Evolutionary conservation across 1,284 basidiomycete species (phyloP).

Genomic region (Irpex sp.): DNA sequence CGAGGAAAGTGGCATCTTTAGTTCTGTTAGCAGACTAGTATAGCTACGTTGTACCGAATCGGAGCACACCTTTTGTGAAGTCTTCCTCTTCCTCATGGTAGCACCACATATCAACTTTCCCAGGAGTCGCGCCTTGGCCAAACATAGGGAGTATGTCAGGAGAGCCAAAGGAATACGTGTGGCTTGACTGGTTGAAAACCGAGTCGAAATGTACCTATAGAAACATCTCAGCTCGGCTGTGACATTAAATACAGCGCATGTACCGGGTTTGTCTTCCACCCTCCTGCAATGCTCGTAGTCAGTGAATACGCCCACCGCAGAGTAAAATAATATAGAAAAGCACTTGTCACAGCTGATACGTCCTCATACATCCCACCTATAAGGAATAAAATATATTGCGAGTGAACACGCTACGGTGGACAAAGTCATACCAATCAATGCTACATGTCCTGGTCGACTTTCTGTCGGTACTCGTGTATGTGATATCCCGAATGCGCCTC

Average conservation of each 20-base stretch:
- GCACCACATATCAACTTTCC: conserved; percentile 73
- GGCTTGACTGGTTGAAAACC: conserved; percentile 80
- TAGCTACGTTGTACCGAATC: neutral
- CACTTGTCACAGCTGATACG: conserved; percentile 86
- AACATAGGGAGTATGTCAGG: conserved; percentile 94
- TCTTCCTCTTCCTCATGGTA: conserved; percentile 82
- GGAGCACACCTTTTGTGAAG: conserved; percentile 68
- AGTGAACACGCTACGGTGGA: neutral
- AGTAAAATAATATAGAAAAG: conserved; percentile 13
- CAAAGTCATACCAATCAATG: conserved; percentile 66
- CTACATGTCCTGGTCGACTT: conserved; percentile 86
- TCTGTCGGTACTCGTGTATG: conserved; percentile 90
- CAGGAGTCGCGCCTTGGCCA: conserved; percentile 65
- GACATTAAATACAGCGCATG: neutral
- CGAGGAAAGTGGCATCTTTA: conserved; percentile 74
- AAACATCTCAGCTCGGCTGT: neutral
- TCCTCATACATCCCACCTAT: conserved; percentile 90
- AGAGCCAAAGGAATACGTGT: conserved; percentile 83
- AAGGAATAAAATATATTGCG: conserved; percentile 3
- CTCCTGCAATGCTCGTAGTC: conserved; percentile 37
- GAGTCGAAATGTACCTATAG: conserved; percentile 82
- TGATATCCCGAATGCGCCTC: conserved; percentile 81
- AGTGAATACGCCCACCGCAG: conserved; percentile 1
- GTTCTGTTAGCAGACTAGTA: neutral
- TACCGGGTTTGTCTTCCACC: conserved; percentile 90